These are phyloP conservation scores for Coemansia sp. DNA, from an alignment of 192 early-diverging fungal species.

Conservation along the genomic window DNA sequence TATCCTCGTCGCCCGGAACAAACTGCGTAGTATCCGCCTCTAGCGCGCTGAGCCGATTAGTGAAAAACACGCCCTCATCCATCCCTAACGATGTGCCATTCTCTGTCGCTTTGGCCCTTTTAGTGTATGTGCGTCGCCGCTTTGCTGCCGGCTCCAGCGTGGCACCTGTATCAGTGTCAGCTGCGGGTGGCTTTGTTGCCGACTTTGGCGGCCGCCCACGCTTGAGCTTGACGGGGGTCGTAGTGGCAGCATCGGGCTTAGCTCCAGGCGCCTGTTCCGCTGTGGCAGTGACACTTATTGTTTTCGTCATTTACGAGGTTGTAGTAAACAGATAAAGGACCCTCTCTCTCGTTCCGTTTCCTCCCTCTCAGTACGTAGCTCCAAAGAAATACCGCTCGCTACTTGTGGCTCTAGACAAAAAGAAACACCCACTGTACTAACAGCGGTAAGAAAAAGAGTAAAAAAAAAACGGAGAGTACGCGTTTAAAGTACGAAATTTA, in stretches of 20 bases:
- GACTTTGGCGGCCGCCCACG: constrained; percentile 15
- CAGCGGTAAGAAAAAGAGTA: not conserved
- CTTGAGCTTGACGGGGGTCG: constrained; percentile 5
- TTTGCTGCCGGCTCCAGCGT: constrained; percentile 11
- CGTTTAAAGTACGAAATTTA: not conserved
- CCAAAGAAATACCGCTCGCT: not conserved
- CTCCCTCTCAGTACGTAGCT: not conserved
- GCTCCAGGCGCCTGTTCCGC: not conserved
- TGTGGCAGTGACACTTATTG: constrained; percentile 1
- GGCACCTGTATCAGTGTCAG: not conserved
- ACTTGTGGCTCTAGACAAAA: not conserved
- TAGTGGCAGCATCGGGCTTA: not conserved
- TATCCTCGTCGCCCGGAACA: constrained; percentile 57
- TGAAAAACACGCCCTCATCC: constrained; percentile 34
- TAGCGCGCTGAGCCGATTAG: constrained; percentile 46
- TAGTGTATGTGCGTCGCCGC: constrained; percentile 32
- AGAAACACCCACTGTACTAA: not conserved
- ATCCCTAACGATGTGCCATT: not conserved
- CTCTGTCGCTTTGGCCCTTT: constrained; percentile 7
- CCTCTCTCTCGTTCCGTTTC: not conserved
- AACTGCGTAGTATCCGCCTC: constrained; percentile 58
- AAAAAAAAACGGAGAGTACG: not conserved
- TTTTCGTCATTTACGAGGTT: constrained; percentile 25
- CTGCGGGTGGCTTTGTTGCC: not conserved
- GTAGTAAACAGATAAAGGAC: not conserved